These are phyloP conservation scores for Chloranthus sessilifolius DNA, from an alignment of 164 flowering plant species.

Conservation along the genomic window DNA sequence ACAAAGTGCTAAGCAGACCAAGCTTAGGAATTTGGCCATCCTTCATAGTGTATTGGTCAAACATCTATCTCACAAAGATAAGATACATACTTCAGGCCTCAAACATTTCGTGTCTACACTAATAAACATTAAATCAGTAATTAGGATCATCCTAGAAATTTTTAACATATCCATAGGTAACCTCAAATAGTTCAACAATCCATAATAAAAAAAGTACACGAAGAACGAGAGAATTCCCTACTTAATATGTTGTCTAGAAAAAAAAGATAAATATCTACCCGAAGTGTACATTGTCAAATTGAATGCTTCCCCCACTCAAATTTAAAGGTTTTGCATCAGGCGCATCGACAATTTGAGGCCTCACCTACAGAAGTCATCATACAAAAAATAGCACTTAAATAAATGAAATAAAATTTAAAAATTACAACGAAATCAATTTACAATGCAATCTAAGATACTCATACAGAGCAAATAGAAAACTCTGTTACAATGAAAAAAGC, in stretches of 20 bases:
- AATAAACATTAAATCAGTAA: no score
- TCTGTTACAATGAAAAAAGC: not conserved
- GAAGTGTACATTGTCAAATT: slow-evolving; percentile 84
- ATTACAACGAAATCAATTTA: not conserved
- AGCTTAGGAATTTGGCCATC: no score
- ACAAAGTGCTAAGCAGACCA: no score
- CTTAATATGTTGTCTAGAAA: not conserved
- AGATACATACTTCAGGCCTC: no score
- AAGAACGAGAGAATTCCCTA: not conserved
- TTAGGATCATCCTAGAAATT: no score
- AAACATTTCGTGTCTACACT: no score
- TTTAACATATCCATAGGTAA: no score
- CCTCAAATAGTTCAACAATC: no score
- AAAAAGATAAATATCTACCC: slow-evolving; percentile 42
- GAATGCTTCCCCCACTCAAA: slow-evolving; percentile 71
- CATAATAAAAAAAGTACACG: not conserved
- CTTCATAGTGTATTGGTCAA: no score
- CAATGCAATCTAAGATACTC: not conserved
- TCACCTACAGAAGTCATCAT: slow-evolving; percentile 44
- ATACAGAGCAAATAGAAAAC: not conserved
- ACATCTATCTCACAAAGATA: no score
- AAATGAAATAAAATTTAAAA: not conserved
- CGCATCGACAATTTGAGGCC: slow-evolving; percentile 54
- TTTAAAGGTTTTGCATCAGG: slow-evolving; percentile 57
- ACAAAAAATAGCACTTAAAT: not conserved